A percentile compares a stretch with the other conserved stretches of the same genome.
Conservation (phyloP, 2,329 filamentous ascomycete species). For the Zarea fungicola region DNA sequence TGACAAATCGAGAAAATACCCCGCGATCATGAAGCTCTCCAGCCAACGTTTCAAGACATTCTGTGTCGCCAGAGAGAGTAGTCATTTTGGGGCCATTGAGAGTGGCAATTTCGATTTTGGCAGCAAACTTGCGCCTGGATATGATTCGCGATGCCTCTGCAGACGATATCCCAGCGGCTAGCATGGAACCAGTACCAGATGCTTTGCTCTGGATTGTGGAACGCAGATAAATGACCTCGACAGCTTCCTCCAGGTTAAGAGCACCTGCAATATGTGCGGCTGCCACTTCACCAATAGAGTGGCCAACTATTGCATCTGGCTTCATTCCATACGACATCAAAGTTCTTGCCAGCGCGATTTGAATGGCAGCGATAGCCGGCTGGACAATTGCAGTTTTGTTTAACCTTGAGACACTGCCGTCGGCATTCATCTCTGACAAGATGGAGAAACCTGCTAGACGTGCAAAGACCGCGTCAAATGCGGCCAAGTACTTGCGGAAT, state of each 20-base stretch:
- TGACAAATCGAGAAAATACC: background rate
- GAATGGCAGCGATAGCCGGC: background rate
- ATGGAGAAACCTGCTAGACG: background rate
- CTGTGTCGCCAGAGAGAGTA: background rate
- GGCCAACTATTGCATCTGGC: background rate
- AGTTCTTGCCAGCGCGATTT: background rate
- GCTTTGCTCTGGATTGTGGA: background rate
- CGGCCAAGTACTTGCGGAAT: background rate
- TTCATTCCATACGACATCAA: background rate
- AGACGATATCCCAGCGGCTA: background rate
- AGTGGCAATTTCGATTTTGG: background rate
- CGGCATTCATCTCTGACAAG: background rate
- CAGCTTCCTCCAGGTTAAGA: background rate
- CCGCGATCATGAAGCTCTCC: background rate
- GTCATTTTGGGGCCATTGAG: background rate
- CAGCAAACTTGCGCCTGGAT: background rate
- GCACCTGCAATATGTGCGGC: background rate
- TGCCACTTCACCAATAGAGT: background rate
- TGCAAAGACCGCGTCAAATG: background rate
- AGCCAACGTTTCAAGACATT: background rate
- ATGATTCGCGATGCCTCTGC: background rate
- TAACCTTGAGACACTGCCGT: background rate
- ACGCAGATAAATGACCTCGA: background rate
- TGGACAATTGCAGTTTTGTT: background rate
- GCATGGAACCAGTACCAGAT: background rate